phyloP scores from a whole-genome alignment of 2,329 filamentous ascomycete genomes.

The Pseudovirgaria hyperparasitica region DNA sequence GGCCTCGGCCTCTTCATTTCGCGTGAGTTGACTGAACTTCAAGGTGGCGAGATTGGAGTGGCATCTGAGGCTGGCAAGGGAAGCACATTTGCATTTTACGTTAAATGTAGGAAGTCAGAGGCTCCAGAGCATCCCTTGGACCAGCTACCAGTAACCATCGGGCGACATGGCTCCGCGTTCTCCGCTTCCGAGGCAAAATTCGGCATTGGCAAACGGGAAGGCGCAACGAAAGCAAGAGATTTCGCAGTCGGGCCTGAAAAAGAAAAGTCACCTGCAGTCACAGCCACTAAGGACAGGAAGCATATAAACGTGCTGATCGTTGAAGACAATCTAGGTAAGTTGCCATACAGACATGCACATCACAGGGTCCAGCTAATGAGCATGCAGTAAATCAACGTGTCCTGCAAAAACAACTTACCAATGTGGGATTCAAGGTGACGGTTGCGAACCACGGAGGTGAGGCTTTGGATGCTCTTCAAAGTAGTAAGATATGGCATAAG shows the following conservation, averaged over 20 bases:
- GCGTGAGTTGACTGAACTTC: slow-evolving; percentile 64
- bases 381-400: slow-evolving; percentile 35
- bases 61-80: slow-evolving; percentile 53
- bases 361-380: too few species aligned
- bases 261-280: neutral
- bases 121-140: slow-evolving; percentile 21
- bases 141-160: slow-evolving; percentile 13
- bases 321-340: slow-evolving; percentile 24
- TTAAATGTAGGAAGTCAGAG: slow-evolving; percentile 49
- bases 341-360: too few species aligned
- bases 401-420: slow-evolving; percentile 36
- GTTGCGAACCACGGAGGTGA: slow-evolving; percentile 39
- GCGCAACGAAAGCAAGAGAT: slow-evolving; percentile 20
- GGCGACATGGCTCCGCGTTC: too few species aligned
- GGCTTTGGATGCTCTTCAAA: slow-evolving; percentile 30
- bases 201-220: slow-evolving; percentile 5
- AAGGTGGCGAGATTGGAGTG: slow-evolving; percentile 69
- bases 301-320: slow-evolving; percentile 29
- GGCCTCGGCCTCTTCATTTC: slow-evolving; percentile 72
- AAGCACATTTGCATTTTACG: slow-evolving; percentile 66
- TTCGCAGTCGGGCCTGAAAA: slow-evolving; percentile 11
- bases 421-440: slow-evolving; percentile 32
- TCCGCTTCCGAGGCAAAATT: slow-evolving; percentile 19
- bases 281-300: slow-evolving; percentile 8
- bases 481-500: slow-evolving; percentile 29